Percentiles rank a stretch among this genome's conserved stretches.
Conservation (phyloP, 148 eudicot genomes). For the Rhododendron williamsianum region DNA sequence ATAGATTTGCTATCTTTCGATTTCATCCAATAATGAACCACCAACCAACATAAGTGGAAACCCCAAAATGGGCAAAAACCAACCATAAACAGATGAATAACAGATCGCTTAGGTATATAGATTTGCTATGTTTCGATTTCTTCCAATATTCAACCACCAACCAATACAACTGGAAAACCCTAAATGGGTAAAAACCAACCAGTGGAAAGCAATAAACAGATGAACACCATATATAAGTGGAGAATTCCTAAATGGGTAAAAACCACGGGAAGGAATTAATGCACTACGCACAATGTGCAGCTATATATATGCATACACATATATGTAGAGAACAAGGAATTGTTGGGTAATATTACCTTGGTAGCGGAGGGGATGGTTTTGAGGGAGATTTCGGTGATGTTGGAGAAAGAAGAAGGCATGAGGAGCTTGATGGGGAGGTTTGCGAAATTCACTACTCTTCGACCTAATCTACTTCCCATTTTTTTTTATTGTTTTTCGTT, state of each 20-base stretch:
- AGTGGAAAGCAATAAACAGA: not conserved
- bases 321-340: not conserved
- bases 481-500: not conserved
- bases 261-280: not conserved
- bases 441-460: constrained; percentile 55
- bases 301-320: not conserved
- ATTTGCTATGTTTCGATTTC: not conserved
- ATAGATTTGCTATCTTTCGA: not conserved
- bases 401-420: constrained; percentile 80
- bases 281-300: not conserved
- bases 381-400: constrained; percentile 84
- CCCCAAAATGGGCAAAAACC: not conserved
- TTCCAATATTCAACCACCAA: not conserved
- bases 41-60: not conserved
- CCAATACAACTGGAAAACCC: not conserved
- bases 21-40: not conserved
- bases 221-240: not conserved
- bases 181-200: not conserved
- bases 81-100: not conserved
- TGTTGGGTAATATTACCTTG: constrained; percentile 36
- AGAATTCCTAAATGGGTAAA: not conserved
- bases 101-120: not conserved
- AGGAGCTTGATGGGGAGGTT: constrained; percentile 88
- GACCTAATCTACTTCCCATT: constrained; percentile 8
- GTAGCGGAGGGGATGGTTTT: constrained; percentile 93